phyloP scores from a whole-genome alignment of 2,329 filamentous ascomycete genomes.

The Emmonsiellopsis sp. region DNA sequence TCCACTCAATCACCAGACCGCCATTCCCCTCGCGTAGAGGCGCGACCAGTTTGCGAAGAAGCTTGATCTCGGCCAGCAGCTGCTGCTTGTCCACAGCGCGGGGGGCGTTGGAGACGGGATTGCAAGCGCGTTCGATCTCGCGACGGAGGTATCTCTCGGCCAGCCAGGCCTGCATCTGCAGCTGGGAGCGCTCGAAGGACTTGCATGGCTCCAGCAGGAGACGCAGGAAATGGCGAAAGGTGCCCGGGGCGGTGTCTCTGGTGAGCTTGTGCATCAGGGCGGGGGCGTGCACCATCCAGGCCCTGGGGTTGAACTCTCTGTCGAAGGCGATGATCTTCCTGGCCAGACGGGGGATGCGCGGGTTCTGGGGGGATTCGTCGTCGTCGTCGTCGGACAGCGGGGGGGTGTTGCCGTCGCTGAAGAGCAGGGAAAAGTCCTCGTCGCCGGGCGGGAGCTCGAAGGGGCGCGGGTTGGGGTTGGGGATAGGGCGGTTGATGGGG shows the following conservation, averaged over 20 bases:
- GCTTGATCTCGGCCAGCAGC: slow-evolving; percentile 15
- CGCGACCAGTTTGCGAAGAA: slow-evolving; percentile 15
- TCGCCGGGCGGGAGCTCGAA: too few species aligned
- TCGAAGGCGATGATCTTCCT: background rate
- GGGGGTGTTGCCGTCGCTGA: background rate
- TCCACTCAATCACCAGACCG: slow-evolving; percentile 13
- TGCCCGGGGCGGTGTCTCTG: slow-evolving; percentile 12
- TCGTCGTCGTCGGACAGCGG: background rate
- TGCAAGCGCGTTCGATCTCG: background rate
- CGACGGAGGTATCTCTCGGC: slow-evolving; percentile 31
- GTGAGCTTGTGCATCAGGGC: slow-evolving; percentile 5
- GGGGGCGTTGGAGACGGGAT: slow-evolving; percentile 1
- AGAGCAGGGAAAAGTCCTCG: too few species aligned
- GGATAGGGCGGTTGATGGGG: too few species aligned
- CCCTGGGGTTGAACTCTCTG: background rate
- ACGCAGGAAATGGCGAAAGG: slow-evolving; percentile 17
- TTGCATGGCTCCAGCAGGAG: slow-evolving; percentile 33
- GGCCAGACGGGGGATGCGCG: background rate
- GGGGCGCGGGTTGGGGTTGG: too few species aligned
- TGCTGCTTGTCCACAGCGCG: slow-evolving; percentile 12
- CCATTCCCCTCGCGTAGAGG: slow-evolving; percentile 13
- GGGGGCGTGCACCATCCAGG: slow-evolving; percentile 7
- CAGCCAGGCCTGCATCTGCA: slow-evolving; percentile 54
- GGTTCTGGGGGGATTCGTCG: background rate
- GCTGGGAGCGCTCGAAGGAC: slow-evolving; percentile 55